Conservation (phyloP, 2,329 filamentous ascomycete species). For the Colletotrichum plurivorum region DNA sequence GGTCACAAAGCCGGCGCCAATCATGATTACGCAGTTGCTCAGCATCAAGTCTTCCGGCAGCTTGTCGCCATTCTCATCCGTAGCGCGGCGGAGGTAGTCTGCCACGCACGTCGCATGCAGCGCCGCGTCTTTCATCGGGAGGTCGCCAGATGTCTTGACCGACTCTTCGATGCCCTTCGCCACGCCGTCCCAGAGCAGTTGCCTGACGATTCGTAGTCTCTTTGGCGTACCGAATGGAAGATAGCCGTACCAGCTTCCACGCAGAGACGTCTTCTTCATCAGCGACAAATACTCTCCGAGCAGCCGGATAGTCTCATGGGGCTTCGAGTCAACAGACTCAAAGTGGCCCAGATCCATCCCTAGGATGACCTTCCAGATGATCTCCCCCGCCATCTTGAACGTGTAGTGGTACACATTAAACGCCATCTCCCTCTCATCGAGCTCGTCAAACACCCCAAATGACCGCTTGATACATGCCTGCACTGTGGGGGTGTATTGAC, state of each 20-base stretch:
- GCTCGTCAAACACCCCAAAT: slow-evolving; percentile 20
- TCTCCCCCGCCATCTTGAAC: slow-evolving; percentile 20
- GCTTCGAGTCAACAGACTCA: slow-evolving; percentile 16
- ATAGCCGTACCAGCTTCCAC: slow-evolving; percentile 26
- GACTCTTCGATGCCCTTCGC: slow-evolving; percentile 24
- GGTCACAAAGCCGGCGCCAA: slow-evolving; percentile 26
- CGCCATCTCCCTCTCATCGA: slow-evolving; percentile 4
- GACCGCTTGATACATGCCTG: background rate
- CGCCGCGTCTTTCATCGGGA: slow-evolving; percentile 27
- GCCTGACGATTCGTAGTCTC: slow-evolving; percentile 6
- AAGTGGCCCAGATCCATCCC: slow-evolving; percentile 31
- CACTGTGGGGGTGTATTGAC: slow-evolving; percentile 7
- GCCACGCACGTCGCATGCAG: slow-evolving; percentile 15
- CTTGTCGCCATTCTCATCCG: slow-evolving; percentile 5
- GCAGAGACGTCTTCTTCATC: slow-evolving; percentile 22
- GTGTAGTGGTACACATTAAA: slow-evolving; percentile 32
- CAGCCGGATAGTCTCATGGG: slow-evolving; percentile 18
- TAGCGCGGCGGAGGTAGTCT: slow-evolving; percentile 18
- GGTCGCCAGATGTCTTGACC: background rate
- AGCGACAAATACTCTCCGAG: slow-evolving; percentile 29
- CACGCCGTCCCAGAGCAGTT: slow-evolving; percentile 19
- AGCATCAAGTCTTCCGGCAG: slow-evolving; percentile 15
- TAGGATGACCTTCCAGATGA: slow-evolving; percentile 19
- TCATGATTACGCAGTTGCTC: slow-evolving; percentile 24
- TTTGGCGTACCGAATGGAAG: slow-evolving; percentile 23